Evolutionary conservation across 305 asterid species (phyloP), one percentile per base, ranked within the genome.

Genomic region (Nicotiana rustica): DNA sequence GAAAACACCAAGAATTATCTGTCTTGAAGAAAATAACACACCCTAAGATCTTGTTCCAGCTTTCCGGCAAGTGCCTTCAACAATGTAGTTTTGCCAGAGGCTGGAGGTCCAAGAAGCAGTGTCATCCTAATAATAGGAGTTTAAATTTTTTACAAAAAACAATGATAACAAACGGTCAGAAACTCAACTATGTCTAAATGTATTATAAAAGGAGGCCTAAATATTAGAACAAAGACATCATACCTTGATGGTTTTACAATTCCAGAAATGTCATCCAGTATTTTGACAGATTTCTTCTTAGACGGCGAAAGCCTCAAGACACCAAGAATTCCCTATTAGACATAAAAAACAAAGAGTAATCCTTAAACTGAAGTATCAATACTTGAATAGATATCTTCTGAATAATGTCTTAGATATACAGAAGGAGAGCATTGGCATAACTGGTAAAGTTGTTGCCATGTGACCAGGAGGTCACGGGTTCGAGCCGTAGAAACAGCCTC

Each of bases 91-190:
- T 89, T 89, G 36, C 91, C 91, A 4, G 90, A 83, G 36, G 90
- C 85, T n/a, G 91, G 91, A 44, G 91, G 91, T 47, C 91, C 91
- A 70, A 89, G 76, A 84, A 89, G 91, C 15, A 89, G 84, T 57
- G 91, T 87, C 90, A 84, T 87, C 88, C 90, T 87, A 83, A 56
- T 19, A 78, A 68, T 25, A 69, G 4, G 57, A 31, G 21, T 64
- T 33, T 19, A 66, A 38, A 7, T 0, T 15, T 77, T 55, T 55
- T 47, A 49, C 31, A 29, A 13, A 10, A 49, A 49, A 18, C 68
- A 18, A 21, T 9, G 49, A 80, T 66, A 66, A 10, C 9, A 21
- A 13, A 33, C 65, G 38, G 33, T 67, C 75, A 65, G 47, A 47
- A 67, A 67, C 75, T 44, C 47, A 29, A 33, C 57, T 29, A 67